Evolutionary conservation across 768 basidiomycete genomes (phyloP).

Genomic region (Tylopilus balloui): DNA sequence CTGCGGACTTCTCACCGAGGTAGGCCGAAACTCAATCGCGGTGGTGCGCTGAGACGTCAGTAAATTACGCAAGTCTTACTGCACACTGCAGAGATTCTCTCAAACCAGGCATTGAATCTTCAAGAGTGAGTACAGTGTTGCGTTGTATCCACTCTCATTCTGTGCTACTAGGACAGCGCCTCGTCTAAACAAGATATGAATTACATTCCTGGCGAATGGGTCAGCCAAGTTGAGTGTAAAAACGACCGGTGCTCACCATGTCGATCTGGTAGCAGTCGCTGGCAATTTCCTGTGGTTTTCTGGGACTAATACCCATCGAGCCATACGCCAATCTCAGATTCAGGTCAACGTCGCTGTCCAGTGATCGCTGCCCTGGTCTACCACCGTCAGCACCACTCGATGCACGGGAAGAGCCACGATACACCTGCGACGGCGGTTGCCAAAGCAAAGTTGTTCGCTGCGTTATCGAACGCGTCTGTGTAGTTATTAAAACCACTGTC

Average conservation of each 20-base stretch:
- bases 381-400: conserved; percentile 38
- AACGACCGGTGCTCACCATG: conserved; percentile 18
- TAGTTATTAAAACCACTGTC: conserved; percentile 47
- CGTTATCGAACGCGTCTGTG: conserved; percentile 38
- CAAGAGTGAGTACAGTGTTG: no score
- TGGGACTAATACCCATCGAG: conserved; percentile 43
- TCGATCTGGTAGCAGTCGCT: conserved; percentile 55
- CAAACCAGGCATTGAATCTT: no score
- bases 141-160: no score
- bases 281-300: conserved; percentile 43
- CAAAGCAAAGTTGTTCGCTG: conserved; percentile 37
- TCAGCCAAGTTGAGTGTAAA: conserved; percentile 1
- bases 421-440: conserved; percentile 45
- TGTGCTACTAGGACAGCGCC: no score
- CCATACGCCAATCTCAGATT: conserved; percentile 52
- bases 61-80: no score
- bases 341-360: conserved; percentile 41
- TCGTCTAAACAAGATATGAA: conserved; percentile 6
- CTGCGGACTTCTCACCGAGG: no score
- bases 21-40: no score
- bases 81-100: no score
- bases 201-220: conserved; percentile 24
- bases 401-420: conserved; percentile 26
- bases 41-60: no score
- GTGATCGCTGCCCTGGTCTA: conserved; percentile 10